Conservation (phyloP, 1,284 basidiomycete species). For the Ceratobasidium sp. region DNA sequence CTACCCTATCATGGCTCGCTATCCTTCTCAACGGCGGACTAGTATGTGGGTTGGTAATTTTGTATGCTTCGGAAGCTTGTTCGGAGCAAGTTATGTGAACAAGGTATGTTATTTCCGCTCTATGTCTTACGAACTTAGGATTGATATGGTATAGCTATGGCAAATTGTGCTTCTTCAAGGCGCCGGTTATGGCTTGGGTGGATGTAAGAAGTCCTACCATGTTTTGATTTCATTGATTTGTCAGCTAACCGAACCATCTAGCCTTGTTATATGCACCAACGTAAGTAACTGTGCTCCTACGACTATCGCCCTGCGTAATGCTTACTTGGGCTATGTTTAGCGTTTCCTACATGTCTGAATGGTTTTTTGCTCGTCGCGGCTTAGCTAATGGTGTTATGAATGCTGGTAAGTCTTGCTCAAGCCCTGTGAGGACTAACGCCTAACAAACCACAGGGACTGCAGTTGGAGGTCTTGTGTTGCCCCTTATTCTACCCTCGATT, state of each 20-base stretch:
- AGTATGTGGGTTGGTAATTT: slow-evolving; percentile 53
- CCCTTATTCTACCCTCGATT: slow-evolving; percentile 49
- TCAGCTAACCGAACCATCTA: slow-evolving; percentile 42
- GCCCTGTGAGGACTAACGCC: not conserved
- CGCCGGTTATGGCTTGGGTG: slow-evolving; percentile 56
- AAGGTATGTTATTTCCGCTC: slow-evolving; percentile 46
- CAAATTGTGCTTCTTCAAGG: slow-evolving; percentile 56
- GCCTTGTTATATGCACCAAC: slow-evolving; percentile 55
- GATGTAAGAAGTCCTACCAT: slow-evolving; percentile 49
- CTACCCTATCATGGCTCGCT: slow-evolving; percentile 50
- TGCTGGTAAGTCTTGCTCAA: slow-evolving; percentile 51
- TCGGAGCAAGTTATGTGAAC: slow-evolving; percentile 55
- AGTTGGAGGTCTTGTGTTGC: slow-evolving; percentile 56
- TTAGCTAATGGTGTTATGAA: slow-evolving; percentile 59
- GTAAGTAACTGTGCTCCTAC: not conserved
- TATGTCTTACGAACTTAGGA: slow-evolving; percentile 37
- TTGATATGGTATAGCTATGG: slow-evolving; percentile 49
- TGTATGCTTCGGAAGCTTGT: slow-evolving; percentile 52
- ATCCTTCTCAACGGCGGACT: slow-evolving; percentile 51
- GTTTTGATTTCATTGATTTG: not conserved
- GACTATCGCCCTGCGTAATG: not conserved
- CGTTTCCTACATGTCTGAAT: slow-evolving; percentile 58
- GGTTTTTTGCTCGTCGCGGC: slow-evolving; percentile 58
- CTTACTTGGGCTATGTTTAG: slow-evolving; percentile 2
- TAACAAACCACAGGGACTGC: slow-evolving; percentile 50